Evolutionary conservation across 2,329 filamentous ascomycete genomes (phyloP).

Genomic region (Fusarium setosum): DNA sequence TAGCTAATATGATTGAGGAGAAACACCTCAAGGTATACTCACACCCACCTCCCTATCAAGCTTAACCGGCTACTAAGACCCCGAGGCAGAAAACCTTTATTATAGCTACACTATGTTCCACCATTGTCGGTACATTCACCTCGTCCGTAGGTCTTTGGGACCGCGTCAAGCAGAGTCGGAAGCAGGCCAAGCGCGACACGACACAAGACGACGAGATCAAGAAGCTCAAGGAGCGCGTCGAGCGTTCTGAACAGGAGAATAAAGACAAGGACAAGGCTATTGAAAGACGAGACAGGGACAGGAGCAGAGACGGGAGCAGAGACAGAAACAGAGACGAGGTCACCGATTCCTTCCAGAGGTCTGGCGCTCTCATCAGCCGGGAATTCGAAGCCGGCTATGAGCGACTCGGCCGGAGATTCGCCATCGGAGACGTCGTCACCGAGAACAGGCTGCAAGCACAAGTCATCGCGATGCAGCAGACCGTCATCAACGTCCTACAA

Average conservation of each 20-base stretch:
- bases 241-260: slow-evolving; percentile 9
- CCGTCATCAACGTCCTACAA: slow-evolving; percentile 40
- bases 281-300: background rate
- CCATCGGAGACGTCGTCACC: slow-evolving; percentile 38
- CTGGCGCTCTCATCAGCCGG: slow-evolving; percentile 38
- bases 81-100: slow-evolving; percentile 39
- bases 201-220: slow-evolving; percentile 42
- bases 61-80: background rate
- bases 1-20: slow-evolving; percentile 41
- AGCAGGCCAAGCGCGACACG: slow-evolving; percentile 36
- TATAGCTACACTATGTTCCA: slow-evolving; percentile 40
- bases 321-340: slow-evolving; percentile 27
- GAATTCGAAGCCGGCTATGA: slow-evolving; percentile 40
- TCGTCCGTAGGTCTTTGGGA: slow-evolving; percentile 43
- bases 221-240: slow-evolving; percentile 36
- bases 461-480: slow-evolving; percentile 41
- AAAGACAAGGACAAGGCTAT: background rate
- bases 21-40: slow-evolving; percentile 38
- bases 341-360: slow-evolving; percentile 33
- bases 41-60: background rate
- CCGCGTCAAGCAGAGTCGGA: slow-evolving; percentile 38
- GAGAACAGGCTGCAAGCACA: slow-evolving; percentile 42
- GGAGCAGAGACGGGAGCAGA: background rate
- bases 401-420: slow-evolving; percentile 34
- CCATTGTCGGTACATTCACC: slow-evolving; percentile 41